Conservation (phyloP, 139 green algal genomes). For the Haematococcus sp. region DNA sequence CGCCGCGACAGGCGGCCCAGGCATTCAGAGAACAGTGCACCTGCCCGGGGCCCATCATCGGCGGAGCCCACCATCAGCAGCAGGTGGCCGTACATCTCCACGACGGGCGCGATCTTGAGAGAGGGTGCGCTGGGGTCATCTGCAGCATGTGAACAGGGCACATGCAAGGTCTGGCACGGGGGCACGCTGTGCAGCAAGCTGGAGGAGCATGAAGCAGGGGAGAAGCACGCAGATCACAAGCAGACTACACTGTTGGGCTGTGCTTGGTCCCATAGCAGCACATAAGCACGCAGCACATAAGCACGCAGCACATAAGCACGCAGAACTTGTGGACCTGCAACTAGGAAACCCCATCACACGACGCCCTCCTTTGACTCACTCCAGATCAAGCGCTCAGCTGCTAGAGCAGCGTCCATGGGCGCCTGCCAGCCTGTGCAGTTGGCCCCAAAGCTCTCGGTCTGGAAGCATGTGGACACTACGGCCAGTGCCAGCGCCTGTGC, state of each 20-base stretch:
- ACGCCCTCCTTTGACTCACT: not conserved
- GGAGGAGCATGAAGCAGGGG: not conserved
- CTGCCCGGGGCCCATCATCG: not conserved
- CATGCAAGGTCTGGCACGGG: not conserved
- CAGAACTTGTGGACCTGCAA: too few species aligned
- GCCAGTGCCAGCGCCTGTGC: not conserved
- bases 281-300: too few species aligned
- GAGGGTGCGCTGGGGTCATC: constrained; percentile 8
- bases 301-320: too few species aligned
- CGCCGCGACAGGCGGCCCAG: constrained; percentile 13
- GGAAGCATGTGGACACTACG: not conserved
- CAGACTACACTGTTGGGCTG: not conserved
- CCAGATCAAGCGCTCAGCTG: not conserved
- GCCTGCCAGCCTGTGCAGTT: constrained; percentile 7
- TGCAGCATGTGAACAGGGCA: not conserved
- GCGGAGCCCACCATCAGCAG: not conserved
- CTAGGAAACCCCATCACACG: too few species aligned
- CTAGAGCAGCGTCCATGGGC: constrained; percentile 20
- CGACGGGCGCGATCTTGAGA: constrained; percentile 24
- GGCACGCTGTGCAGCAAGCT: not conserved
- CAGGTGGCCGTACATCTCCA: constrained; percentile 27
- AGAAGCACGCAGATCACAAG: not conserved
- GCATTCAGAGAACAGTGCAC: not conserved
- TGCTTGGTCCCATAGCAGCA: too few species aligned
- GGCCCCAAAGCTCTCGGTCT: not conserved